A percentile compares a stretch with the other conserved stretches of the same genome.
Conservation (phyloP, 1,139 yeast genomes). For the Debaryomycetaceae sp. region DNA sequence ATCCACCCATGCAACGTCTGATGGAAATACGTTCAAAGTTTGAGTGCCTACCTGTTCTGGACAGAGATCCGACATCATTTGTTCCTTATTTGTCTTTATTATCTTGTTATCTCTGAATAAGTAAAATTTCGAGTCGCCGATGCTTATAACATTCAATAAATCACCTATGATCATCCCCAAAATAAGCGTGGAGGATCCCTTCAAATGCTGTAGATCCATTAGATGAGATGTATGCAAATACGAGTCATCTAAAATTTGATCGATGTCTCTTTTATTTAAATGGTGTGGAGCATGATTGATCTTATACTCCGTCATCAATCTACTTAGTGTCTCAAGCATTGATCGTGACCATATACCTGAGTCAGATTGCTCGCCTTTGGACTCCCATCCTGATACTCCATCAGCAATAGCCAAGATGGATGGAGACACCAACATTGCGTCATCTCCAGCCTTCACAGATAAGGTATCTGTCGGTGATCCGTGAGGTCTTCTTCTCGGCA, state of each 20-base stretch:
- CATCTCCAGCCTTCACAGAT: constrained; percentile 57
- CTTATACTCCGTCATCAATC: constrained; percentile 47
- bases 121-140: constrained; percentile 54
- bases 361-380: constrained; percentile 38
- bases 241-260: constrained; percentile 48
- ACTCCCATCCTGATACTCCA: constrained; percentile 62
- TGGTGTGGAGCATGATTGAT: constrained; percentile 42
- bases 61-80: constrained; percentile 44
- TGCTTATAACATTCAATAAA: constrained; percentile 45
- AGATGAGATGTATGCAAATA: constrained; percentile 49
- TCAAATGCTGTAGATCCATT: constrained; percentile 48
- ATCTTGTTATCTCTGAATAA: constrained; percentile 48
- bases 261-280: constrained; percentile 41
- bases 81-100: constrained; percentile 45
- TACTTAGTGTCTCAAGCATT: constrained; percentile 50
- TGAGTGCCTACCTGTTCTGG: constrained; percentile 60
- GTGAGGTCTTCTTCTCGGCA: constrained; percentile 51
- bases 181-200: constrained; percentile 53
- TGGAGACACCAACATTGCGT: constrained; percentile 59
- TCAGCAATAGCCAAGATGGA: constrained; percentile 57
- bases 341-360: constrained; percentile 57
- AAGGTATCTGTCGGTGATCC: constrained; percentile 54
- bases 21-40: constrained; percentile 41
- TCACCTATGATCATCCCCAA: constrained; percentile 53
- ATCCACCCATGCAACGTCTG: constrained; percentile 49